Conservation (phyloP, 345 rosid genomes). For the Kernera saxatilis region DNA sequence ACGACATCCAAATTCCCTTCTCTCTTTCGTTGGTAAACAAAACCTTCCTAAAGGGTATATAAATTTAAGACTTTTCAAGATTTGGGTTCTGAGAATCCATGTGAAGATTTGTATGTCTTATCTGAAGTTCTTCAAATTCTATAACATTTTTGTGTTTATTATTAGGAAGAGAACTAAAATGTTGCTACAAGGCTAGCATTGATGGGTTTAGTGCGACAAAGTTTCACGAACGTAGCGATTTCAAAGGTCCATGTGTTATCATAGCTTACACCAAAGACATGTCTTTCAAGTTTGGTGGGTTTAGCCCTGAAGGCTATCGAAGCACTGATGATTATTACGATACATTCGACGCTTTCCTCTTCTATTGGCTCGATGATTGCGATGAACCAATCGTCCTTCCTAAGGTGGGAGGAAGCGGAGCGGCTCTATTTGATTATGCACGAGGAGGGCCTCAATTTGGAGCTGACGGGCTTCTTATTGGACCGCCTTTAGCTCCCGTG, state of each 20-base stretch:
- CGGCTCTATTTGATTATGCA: constrained; percentile 84
- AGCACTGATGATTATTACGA: constrained; percentile 88
- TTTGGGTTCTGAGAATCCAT: no score
- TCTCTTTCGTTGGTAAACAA: constrained; percentile 52
- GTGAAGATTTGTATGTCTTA: neutral
- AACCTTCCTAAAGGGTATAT: constrained; percentile 60
- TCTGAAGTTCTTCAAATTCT: neutral
- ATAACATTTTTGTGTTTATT: neutral
- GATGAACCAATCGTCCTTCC: constrained; percentile 44
- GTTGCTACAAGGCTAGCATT: constrained; percentile 68
- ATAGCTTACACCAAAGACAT: constrained; percentile 58
- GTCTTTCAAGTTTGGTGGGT: constrained; percentile 76
- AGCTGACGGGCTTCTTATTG: constrained; percentile 76
- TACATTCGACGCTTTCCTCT: constrained; percentile 73
- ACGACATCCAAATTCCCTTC: constrained; percentile 56
- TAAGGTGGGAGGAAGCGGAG: constrained; percentile 86
- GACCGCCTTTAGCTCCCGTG: constrained; percentile 69
- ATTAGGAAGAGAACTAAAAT: constrained; percentile 61
- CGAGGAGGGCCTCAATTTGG: constrained; percentile 54
- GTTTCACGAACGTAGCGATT: constrained; percentile 71
- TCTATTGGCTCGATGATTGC: constrained; percentile 52
- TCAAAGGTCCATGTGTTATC: constrained; percentile 91
- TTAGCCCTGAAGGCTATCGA: constrained; percentile 79
- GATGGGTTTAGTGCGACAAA: constrained; percentile 81
- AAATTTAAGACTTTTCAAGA: no score